Base-by-base conservation (phyloP, 495 filamentous ascomycete species). In the Ascodesmis nigricans region DNA sequence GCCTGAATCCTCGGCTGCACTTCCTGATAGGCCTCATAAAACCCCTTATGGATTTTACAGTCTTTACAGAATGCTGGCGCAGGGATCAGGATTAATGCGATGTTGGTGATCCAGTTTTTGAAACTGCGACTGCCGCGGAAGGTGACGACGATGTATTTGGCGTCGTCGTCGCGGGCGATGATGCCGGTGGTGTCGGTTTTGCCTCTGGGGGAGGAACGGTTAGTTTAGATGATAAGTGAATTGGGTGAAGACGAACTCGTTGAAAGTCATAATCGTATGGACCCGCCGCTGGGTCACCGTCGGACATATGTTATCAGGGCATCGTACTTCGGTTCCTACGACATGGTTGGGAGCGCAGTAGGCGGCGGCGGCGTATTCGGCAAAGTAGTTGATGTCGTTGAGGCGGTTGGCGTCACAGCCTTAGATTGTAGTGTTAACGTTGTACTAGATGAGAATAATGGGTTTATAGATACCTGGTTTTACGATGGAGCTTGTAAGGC, bases 341-440 rank as follows among this genome's bases (percentile, higher is more conserved):
- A 42, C 24, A 27, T 62, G 61, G 35, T 71, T 58, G 31, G 43
- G 57, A 22, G 65, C 58, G 52, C 78, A 87, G 52, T 78, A 80
- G 3, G 69, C 56, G 0, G 77, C 73, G 0, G 61, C 72, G 1
- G 76, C 58, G 51, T 73, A 84, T 47, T 84, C 67, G 10, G 71
- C 64, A 48, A 64, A 77, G 40, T 79, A 57, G 3, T 60, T 53
- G 29, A 84, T 55, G 25, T 64, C 23, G 21, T 36, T 40, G 11
- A 41, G 24, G 17, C 38, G 41, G 16, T 23, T 20, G 1, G 40
- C 35, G n/a, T 35, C 25, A n/a, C 44, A 31, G 33, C 36, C 44
- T 41, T n/a, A n/a, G n/a, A n/a, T n/a, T n/a, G n/a, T n/a, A n/a
- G n/a, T n/a, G 29, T n/a, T n/a, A 16, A 6, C n/a, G 23, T 25